A percentile compares a stretch with the other conserved stretches of the same genome.
These are phyloP conservation scores for Cymbopogon citratus DNA, from an alignment of 176 grass and related monocot species.

Conservation along the genomic window DNA sequence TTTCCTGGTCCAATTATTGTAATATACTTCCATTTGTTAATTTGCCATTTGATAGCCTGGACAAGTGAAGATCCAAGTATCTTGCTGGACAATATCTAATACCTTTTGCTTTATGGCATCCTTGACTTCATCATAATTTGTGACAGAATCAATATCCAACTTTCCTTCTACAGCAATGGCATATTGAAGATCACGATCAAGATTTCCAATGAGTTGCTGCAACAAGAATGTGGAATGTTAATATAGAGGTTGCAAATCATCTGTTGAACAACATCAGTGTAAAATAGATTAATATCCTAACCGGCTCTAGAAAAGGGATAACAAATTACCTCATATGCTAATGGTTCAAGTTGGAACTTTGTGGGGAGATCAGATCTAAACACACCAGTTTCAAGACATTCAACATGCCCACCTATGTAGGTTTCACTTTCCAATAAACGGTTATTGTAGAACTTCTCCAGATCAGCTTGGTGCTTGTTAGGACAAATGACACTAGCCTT, in stretches of 20 bases:
- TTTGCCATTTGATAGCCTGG: background rate
- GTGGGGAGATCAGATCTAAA: conserved; percentile 98
- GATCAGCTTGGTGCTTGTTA: conserved; percentile 92
- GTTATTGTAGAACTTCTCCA: conserved; percentile 87
- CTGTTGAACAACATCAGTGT: background rate
- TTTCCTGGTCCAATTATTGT: background rate
- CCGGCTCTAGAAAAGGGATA: conserved; percentile 1
- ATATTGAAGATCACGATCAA: conserved; percentile 97
- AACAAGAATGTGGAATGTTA: conserved; percentile 36
- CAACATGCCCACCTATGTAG: conserved; percentile 96
- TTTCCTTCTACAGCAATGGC: conserved; percentile 88
- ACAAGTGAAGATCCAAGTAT: conserved; percentile 21
- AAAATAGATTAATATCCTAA: conserved; percentile 27
- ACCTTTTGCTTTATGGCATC: conserved; percentile 94
- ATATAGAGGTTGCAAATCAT: background rate
- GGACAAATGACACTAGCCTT: conserved; percentile 88
- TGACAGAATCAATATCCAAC: conserved; percentile 76
- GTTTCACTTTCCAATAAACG: conserved; percentile 97
- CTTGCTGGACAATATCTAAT: conserved; percentile 7
- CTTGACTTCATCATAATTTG: conserved; percentile 96
- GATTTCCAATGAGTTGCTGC: conserved; percentile 87
- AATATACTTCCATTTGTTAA: background rate
- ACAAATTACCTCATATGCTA: conserved; percentile 68
- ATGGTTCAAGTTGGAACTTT: conserved; percentile 86
- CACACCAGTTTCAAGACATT: conserved; percentile 98